These are phyloP conservation scores for Berberis thunbergii DNA, from an alignment of 164 flowering plant genomes.

Conservation along the genomic window DNA sequence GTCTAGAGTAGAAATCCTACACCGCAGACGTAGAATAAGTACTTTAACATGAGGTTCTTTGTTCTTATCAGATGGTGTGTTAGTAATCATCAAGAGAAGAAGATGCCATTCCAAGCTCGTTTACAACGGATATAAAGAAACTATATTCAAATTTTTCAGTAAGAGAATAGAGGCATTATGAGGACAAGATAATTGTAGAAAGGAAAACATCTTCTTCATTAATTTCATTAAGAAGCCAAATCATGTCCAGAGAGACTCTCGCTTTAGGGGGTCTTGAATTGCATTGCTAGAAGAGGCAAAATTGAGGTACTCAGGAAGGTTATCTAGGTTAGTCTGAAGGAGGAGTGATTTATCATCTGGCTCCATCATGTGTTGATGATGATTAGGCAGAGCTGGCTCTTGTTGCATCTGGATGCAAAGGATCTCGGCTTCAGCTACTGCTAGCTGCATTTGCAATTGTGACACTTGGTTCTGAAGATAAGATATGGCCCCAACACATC, in stretches of 20 bases:
- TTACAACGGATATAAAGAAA: background rate
- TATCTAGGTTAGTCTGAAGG: conserved; percentile 20
- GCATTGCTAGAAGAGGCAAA: conserved; percentile 52
- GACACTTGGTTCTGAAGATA: conserved; percentile 63
- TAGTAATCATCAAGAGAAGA: too few species aligned
- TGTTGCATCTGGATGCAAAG: conserved; percentile 78
- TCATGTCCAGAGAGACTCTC: conserved; percentile 75
- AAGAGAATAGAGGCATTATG: too few species aligned
- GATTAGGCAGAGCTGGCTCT: conserved; percentile 25
- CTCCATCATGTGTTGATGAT: conserved; percentile 3
- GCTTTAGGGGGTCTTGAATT: conserved; percentile 61
- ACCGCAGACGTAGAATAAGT: background rate
- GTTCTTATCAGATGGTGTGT: too few species aligned
- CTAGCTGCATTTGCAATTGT: conserved; percentile 71
- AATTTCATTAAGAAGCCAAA: conserved; percentile 6
- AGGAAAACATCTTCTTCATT: conserved; percentile 1
- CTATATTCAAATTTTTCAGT: background rate
- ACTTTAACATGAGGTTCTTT: too few species aligned
- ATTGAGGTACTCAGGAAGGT: conserved; percentile 36
- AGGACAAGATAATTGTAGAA: background rate
- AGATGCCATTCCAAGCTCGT: too few species aligned
- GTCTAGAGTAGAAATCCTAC: background rate
- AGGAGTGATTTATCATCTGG: conserved; percentile 21
- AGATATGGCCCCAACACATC: conserved; percentile 78
- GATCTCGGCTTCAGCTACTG: conserved; percentile 71